phyloP scores from a whole-genome alignment of 2,329 filamentous ascomycete species.

The Emmonsiellopsis sp. region DNA sequence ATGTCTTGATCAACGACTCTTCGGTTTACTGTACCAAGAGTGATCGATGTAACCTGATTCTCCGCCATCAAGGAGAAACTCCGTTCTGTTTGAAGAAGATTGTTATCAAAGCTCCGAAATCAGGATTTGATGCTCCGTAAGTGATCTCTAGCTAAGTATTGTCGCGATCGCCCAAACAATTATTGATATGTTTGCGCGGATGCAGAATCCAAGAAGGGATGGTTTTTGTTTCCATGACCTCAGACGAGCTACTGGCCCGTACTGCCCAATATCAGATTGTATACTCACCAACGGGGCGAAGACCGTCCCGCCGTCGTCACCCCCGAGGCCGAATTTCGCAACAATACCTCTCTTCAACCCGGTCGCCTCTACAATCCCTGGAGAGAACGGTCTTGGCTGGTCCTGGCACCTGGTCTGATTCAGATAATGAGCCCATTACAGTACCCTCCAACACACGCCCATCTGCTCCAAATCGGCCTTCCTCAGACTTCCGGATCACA shows the following conservation, averaged over 20 bases:
- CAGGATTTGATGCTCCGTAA: slow-evolving; percentile 76
- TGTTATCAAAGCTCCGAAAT: slow-evolving; percentile 70
- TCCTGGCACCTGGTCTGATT: slow-evolving; percentile 16
- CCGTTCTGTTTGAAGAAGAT: slow-evolving; percentile 78
- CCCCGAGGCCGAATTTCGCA: slow-evolving; percentile 26
- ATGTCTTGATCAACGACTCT: slow-evolving; percentile 71
- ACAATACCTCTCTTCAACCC: slow-evolving; percentile 29
- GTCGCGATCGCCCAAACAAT: not conserved
- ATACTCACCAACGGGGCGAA: slow-evolving; percentile 37
- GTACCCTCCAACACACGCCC: slow-evolving; percentile 2
- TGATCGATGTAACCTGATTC: slow-evolving; percentile 76
- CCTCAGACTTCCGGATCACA: slow-evolving; percentile 24
- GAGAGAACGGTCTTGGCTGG: slow-evolving; percentile 19
- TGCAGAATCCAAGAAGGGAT: slow-evolving; percentile 77
- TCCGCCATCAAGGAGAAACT: slow-evolving; percentile 70
- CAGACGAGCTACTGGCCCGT: slow-evolving; percentile 62
- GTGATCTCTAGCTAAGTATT: slow-evolving; percentile 27
- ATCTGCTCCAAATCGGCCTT: not conserved
- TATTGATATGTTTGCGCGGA: slow-evolving; percentile 1
- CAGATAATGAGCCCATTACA: slow-evolving; percentile 16
- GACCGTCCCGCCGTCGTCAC: slow-evolving; percentile 19
- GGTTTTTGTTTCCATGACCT: slow-evolving; percentile 81
- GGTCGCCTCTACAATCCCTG: slow-evolving; percentile 26
- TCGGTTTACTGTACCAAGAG: slow-evolving; percentile 86
- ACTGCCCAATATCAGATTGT: slow-evolving; percentile 69